Evolutionary conservation across 2,329 filamentous ascomycete genomes (phyloP).

Genomic region (Didymella sp.): DNA sequence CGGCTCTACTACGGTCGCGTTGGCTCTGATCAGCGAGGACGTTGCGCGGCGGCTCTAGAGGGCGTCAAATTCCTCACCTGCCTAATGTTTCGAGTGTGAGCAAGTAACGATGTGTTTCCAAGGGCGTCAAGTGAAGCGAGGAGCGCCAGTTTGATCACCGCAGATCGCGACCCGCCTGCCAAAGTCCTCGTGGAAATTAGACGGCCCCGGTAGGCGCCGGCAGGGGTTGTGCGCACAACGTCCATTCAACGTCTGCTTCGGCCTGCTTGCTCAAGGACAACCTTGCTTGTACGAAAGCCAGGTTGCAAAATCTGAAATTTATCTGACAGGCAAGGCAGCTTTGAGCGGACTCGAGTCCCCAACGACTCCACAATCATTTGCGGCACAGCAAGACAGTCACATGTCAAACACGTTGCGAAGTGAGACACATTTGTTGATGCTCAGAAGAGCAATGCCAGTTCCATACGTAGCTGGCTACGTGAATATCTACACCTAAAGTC

Average conservation of each 20-base stretch:
- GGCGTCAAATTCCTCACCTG: neutral
- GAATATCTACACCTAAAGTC: slow-evolving; percentile 18
- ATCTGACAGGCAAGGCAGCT: slow-evolving; percentile 2
- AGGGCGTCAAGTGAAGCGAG: slow-evolving; percentile 14
- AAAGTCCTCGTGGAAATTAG: slow-evolving; percentile 18
- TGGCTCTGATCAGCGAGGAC: neutral
- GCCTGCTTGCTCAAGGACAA: slow-evolving; percentile 1
- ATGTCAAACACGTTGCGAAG: neutral
- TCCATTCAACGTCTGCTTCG: slow-evolving; percentile 5
- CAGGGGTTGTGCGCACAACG: slow-evolving; percentile 9
- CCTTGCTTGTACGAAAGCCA: slow-evolving; percentile 7
- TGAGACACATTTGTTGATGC: neutral
- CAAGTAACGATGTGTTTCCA: slow-evolving; percentile 4
- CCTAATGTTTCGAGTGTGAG: neutral
- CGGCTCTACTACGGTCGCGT: neutral
- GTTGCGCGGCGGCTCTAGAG: neutral
- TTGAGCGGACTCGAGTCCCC: neutral
- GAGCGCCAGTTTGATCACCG: slow-evolving; percentile 17
- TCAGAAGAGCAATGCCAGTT: slow-evolving; percentile 6
- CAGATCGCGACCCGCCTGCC: slow-evolving; percentile 14
- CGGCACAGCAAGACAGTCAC: neutral
- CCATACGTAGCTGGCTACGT: slow-evolving; percentile 7
- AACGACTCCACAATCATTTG: neutral
- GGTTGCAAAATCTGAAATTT: slow-evolving; percentile 1
- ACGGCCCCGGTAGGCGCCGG: slow-evolving; percentile 11